Evolutionary conservation across 2,329 filamentous ascomycete species (phyloP).

Genomic region (Pseudopyrenochaeta lycopersici): DNA sequence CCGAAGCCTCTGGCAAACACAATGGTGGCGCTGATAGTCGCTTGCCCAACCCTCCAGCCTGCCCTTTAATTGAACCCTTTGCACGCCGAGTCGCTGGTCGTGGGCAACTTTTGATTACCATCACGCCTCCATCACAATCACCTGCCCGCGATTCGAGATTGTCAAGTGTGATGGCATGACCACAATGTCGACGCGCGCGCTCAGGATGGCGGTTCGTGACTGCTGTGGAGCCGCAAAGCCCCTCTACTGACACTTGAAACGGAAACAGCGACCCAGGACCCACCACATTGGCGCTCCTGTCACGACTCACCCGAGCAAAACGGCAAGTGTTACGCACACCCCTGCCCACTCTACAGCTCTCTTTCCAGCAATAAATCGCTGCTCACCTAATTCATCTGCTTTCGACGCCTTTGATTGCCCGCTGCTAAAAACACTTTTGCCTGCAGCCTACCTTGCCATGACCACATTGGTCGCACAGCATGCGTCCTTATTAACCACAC

Average conservation of each 20-base stretch:
- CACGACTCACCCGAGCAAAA: constrained; percentile 20
- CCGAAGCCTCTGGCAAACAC: constrained; percentile 5
- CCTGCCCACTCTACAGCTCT: not conserved
- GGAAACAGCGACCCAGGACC: constrained; percentile 9
- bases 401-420: constrained; percentile 6
- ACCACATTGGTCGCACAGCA: constrained; percentile 13
- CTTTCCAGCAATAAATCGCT: not conserved
- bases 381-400: constrained; percentile 9
- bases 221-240: constrained; percentile 16
- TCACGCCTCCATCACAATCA: constrained; percentile 30
- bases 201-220: constrained; percentile 24
- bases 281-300: constrained; percentile 13
- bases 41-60: constrained; percentile 12
- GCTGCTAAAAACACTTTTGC: constrained; percentile 19
- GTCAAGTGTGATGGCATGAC: constrained; percentile 19
- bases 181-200: constrained; percentile 33
- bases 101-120: constrained; percentile 6
- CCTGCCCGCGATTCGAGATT: constrained; percentile 21
- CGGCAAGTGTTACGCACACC: constrained; percentile 12
- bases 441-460: constrained; percentile 9
- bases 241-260: constrained; percentile 23
- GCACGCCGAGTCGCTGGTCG: constrained; percentile 23
- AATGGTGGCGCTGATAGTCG: constrained; percentile 12
- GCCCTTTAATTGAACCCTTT: constrained; percentile 4
- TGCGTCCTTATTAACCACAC: constrained; percentile 11